phyloP scores from a whole-genome alignment of 306 rosid genomes.

The Pyrus pyrifolia region DNA sequence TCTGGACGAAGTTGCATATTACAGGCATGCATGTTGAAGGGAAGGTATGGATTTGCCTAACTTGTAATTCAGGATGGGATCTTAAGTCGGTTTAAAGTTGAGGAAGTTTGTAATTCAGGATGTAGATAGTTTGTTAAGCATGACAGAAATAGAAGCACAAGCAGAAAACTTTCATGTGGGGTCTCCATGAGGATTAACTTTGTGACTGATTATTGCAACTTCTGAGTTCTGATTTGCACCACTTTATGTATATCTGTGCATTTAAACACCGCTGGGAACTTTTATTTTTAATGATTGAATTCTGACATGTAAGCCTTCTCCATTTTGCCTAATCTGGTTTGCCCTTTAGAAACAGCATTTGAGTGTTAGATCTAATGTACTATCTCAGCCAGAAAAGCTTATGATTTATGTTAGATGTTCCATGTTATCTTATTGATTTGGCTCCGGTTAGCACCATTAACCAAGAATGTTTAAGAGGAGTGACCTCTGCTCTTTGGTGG shows the following conservation, averaged over 20 bases:
- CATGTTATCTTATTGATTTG: background rate
- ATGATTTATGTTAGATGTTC: background rate
- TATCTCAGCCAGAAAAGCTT: background rate
- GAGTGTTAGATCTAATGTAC: background rate
- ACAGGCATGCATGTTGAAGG: conserved; percentile 99
- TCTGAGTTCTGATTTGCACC: background rate
- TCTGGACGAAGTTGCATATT: conserved; percentile 76
- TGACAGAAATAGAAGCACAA: background rate
- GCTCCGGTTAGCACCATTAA: too few relatives aligned
- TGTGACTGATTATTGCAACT: background rate
- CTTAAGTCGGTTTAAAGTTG: background rate
- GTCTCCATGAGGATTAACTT: background rate
- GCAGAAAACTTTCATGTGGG: background rate
- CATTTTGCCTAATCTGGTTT: background rate
- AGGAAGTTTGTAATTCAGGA: background rate
- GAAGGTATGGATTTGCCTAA: conserved; percentile 46
- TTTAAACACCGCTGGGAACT: background rate
- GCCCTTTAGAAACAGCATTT: background rate
- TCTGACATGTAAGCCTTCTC: background rate
- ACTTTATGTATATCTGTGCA: background rate
- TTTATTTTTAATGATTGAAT: background rate
- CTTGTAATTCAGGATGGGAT: background rate
- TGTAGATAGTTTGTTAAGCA: too few relatives aligned
- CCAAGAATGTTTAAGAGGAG: too few relatives aligned
- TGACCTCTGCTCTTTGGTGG: too few relatives aligned